Base-by-base conservation (phyloP, 306 rosid species). In the Medicago arabica region DNA sequence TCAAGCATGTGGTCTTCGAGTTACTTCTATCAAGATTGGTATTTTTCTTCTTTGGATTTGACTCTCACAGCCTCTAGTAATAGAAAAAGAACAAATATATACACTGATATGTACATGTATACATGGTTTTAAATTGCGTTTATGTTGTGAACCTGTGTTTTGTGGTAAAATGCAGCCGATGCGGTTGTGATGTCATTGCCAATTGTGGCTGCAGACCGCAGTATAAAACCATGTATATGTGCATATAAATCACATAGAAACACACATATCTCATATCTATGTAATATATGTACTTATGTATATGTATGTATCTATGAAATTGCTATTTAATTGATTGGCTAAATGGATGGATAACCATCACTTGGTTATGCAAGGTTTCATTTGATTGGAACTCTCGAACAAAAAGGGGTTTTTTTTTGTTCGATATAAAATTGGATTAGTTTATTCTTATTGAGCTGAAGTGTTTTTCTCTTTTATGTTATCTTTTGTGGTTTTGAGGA, bases 11-110 rank as follows among this genome's bases (percentile, higher is more conserved):
- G 97, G 96, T 44, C 96, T 92, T 76, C 86, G 93, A 34, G 96
- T 88, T 75, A 92, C 97, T 62, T 92, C 96, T 55, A 92, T 90
- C 67, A 92, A 92, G 83, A 92, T 92, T 83, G 97, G 97, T 92
- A 92, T 69, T 72, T 69, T 80, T 4, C 51, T 46, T 5, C n/a
- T 47, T 46, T 34, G 38, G 38, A 34, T 34, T 34, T 71, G 5
- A 36, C 53, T 15, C 69, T 18, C 7, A 13, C 51, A 6, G 36
- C 36, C 39, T 11, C 21, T 61, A 40, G 28, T 25, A 25, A 25
- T 25, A 25, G 28, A 25, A 25, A 25, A 25, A 25, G 28, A 25
- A 25, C 28, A 25, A 25, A 25, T 28, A 28, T 28, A 28, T 28
- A 28, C 31, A 28, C 55, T 49, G 21, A 46, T 34, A 13, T 12